Evolutionary conservation across 352 stramenopile genomes (phyloP).

Genomic region (Peronospora belbahrii): DNA sequence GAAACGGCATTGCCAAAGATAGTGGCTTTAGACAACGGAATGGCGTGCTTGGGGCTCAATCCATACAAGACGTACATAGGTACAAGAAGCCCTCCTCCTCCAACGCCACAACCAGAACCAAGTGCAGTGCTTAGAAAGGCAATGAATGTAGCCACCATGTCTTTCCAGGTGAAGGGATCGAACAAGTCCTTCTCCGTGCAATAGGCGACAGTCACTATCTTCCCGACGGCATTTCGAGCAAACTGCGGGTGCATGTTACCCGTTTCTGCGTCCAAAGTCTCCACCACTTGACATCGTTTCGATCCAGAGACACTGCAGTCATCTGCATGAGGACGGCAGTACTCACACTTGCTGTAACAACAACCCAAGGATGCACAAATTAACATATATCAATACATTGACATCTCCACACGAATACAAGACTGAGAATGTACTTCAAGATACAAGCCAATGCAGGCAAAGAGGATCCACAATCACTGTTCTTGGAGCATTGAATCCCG

Average conservation of each 20-base stretch:
- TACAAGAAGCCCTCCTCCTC: constrained; percentile 93
- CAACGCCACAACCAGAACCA: constrained; percentile 87
- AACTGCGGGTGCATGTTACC: constrained; percentile 29
- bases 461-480: constrained; percentile 66
- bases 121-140: constrained; percentile 83
- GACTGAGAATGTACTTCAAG: constrained; percentile 25
- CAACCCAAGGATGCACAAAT: neutral
- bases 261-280: constrained; percentile 26
- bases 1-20: constrained; percentile 95
- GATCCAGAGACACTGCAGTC: constrained; percentile 60
- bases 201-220: constrained; percentile 37
- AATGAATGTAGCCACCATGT: constrained; percentile 58
- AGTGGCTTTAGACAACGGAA: constrained; percentile 94
- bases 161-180: constrained; percentile 57
- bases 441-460: constrained; percentile 66
- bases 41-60: constrained; percentile 91
- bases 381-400: neutral
- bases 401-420: neutral
- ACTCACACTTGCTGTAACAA: constrained; percentile 50
- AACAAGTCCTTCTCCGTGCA: constrained; percentile 84
- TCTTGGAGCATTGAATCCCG: constrained; percentile 37
- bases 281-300: constrained; percentile 51
- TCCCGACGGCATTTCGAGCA: constrained; percentile 23
- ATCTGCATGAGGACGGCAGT: constrained; percentile 39
- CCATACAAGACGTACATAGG: constrained; percentile 95